Percentiles rank a stretch among this genome's conserved stretches.
Evolutionary conservation across 1,284 basidiomycete species (phyloP).

Genomic region (Ustilago loliicola): DNA sequence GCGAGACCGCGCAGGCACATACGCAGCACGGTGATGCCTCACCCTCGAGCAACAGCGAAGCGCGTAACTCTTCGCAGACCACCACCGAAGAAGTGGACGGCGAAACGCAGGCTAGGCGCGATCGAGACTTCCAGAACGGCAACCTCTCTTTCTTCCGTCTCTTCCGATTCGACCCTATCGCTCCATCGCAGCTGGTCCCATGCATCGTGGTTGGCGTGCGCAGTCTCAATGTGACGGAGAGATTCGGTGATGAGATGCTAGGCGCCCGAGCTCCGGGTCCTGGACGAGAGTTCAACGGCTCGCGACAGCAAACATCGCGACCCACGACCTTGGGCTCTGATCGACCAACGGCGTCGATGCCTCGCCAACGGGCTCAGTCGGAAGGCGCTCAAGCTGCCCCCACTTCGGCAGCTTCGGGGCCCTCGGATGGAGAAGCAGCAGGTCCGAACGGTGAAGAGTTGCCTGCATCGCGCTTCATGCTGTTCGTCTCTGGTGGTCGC

Average conservation of each 20-base stretch:
- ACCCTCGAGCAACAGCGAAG: background rate
- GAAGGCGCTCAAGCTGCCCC: conserved; percentile 18
- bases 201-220: conserved; percentile 67
- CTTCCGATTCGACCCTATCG: conserved; percentile 62
- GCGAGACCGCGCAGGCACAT: background rate
- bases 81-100: conserved; percentile 11
- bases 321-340: conserved; percentile 39
- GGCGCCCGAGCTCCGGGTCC: conserved; percentile 25
- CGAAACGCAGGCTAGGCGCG: conserved; percentile 46
- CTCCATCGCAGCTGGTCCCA: conserved; percentile 55
- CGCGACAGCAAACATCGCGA: conserved; percentile 40
- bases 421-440: background rate
- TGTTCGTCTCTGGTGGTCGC: conserved; percentile 67
- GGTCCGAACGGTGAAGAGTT: conserved; percentile 22
- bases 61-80: background rate
- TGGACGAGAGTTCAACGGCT: conserved; percentile 25
- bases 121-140: conserved; percentile 59
- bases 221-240: conserved; percentile 58
- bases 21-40: background rate
- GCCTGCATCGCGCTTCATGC: conserved; percentile 62
- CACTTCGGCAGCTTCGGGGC: background rate
- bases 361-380: conserved; percentile 24
- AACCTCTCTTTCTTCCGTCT: conserved; percentile 68
- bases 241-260: conserved; percentile 42
- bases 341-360: conserved; percentile 6